Base-by-base conservation (phyloP, 495 filamentous ascomycete species). In the Cercophora scortea region DNA sequence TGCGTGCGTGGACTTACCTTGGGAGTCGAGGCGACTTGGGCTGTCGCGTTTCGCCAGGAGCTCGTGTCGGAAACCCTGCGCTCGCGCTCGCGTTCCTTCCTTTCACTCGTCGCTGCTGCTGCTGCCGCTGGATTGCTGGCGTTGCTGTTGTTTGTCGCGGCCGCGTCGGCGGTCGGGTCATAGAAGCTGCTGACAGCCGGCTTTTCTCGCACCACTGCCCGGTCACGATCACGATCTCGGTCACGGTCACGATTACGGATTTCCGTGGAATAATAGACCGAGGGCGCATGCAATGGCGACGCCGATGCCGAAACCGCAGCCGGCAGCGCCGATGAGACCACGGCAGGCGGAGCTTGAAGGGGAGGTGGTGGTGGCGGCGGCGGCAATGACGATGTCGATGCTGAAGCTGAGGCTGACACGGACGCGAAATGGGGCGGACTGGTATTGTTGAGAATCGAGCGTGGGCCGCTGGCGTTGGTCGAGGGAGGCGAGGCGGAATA, bases 91-190 rank as follows among this genome's bases (percentile, higher is more conserved):
- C 41, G 44, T 51, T 40, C 49, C 57, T 41, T 74, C 25, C 25
- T 25, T 25, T 5, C 25, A 5, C 25, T 25, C 5, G 25, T 25
- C 25, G 25, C 25, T 25, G 25, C 25, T 25, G 25, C 25, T 25
- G 25, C 25, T 25, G 25, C 25, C 5, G 25, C 25, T 25, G 25
- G 25, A 25, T 25, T 25, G 25, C 25, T 25, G 25, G 25, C 25
- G 25, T 25, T 25, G 25, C 25, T 25, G 25, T 5, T 25, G 25
- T 25, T 65, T 50, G 52, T 65, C 15, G 49, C 63, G 46, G 68
- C 68, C 13, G 72, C 71, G 54, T 81, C 78, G 15, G 75, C 72
- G 17, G 76, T 77, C 25, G 77, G 78, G 54, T 81, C 78, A 67
- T 81, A 81, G 61, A 79, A 79, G 58, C 71, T 72, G 52, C 74